phyloP scores from a whole-genome alignment of 2,329 filamentous ascomycete genomes.

The Diaporthe vaccinii region DNA sequence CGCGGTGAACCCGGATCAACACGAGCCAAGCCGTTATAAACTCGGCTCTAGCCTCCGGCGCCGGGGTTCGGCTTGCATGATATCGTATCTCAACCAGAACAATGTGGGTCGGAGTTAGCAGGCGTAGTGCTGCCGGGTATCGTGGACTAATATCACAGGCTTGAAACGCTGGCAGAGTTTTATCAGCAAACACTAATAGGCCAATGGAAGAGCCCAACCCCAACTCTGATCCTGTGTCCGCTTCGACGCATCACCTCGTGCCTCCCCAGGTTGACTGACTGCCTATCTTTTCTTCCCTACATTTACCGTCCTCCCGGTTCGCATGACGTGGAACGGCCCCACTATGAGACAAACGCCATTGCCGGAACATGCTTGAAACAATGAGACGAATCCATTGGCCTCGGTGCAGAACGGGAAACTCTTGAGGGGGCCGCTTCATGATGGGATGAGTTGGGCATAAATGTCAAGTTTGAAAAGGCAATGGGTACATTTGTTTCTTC shows the following conservation, averaged over 20 bases:
- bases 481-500: background rate
- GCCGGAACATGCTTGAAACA: conserved; percentile 1
- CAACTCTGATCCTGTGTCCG: conserved; percentile 15
- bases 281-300: conserved; percentile 21
- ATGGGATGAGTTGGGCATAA: background rate
- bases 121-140: conserved; percentile 13
- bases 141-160: conserved; percentile 20
- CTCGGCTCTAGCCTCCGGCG: conserved; percentile 25
- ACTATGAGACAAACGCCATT: conserved; percentile 23
- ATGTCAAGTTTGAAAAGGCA: background rate
- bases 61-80: conserved; percentile 29
- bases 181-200: conserved; percentile 28
- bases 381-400: background rate
- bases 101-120: conserved; percentile 31
- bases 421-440: background rate
- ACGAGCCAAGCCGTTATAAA: conserved; percentile 28
- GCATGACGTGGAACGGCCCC: conserved; percentile 17
- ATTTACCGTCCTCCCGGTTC: background rate
- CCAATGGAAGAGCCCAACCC: conserved; percentile 5
- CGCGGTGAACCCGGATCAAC: conserved; percentile 14
- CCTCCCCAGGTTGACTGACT: background rate
- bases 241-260: background rate
- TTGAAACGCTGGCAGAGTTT: conserved; percentile 24
- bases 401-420: background rate
- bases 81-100: conserved; percentile 22